Conservation (phyloP, 345 rosid species). For the Arabidopsis thaliana region DNA sequence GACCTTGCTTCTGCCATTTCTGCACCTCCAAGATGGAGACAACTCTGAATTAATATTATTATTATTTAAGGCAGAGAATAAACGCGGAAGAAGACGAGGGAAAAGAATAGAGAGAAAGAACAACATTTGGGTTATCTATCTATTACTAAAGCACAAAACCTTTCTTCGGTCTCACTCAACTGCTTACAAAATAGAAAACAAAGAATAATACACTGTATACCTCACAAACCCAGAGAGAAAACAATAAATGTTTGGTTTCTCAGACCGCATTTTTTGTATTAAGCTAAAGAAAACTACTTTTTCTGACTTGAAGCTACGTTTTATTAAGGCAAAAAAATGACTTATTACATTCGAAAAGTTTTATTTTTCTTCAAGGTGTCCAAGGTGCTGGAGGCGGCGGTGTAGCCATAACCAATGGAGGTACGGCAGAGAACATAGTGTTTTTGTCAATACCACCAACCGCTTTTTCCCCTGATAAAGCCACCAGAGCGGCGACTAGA, state of each 20-base stretch:
- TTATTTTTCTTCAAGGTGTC: conserved; percentile 62
- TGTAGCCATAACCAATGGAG: conserved; percentile 76
- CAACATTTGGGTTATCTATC: conserved; percentile 29
- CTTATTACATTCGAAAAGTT: conserved; percentile 16
- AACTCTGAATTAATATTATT: conserved; percentile 27
- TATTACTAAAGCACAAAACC: conserved; percentile 8
- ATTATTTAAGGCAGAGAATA: conserved; percentile 37
- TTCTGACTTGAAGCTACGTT: conserved; percentile 1
- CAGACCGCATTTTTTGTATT: conserved; percentile 4
- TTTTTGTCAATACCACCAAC: conserved; percentile 68
- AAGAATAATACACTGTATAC: not conserved
- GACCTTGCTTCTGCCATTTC: conserved; percentile 49
- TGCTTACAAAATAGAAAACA: conserved; percentile 1
- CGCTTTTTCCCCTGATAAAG: conserved; percentile 67
- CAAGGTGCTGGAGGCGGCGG: conserved; percentile 98
- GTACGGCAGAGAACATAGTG: conserved; percentile 85
- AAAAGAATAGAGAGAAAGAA: conserved; percentile 39
- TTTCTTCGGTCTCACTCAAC: conserved; percentile 37
- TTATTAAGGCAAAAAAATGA: conserved; percentile 8
- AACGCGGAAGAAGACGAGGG: conserved; percentile 26
- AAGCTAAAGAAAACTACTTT: conserved; percentile 7
- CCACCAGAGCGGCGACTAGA: conserved; percentile 86
- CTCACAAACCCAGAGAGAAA: not conserved
- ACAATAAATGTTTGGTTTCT: conserved; percentile 15
- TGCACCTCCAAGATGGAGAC: conserved; percentile 30